Evolutionary conservation across 306 rosid species (phyloP), one percentile per base, ranked within the genome.

Genomic region (Dalbergia cochinchinensis): DNA sequence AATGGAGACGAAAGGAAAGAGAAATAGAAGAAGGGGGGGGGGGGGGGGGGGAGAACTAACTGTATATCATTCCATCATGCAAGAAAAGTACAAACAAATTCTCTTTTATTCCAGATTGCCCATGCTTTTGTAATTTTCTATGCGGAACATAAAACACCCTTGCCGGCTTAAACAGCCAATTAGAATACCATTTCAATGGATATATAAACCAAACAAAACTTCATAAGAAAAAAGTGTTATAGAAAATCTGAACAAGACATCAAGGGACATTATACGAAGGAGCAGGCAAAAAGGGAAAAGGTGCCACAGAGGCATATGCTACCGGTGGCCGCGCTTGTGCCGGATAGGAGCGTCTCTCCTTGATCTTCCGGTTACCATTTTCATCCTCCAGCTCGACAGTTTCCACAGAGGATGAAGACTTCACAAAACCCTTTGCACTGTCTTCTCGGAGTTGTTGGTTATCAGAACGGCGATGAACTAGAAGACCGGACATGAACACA

Each of bases 251-350:
- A 20, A 59, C 59, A 63, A 18, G 42, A 77, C 47, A 66, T 90
- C 87, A 89, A 76, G 77, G 69, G 76, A 69, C 26, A 22, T 71
- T 79, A 74, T 91, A 89, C 2, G 81, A 75, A 16, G 99, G 99
- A 77, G 88, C 97, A 14, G 99, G 98, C 85, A 95, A 86, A 72
- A 92, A 95, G 20, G 99, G 99, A 74, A 95, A 92, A 1, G 97
- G 98, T 31, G 99, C 97, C 71, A 80, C 78, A 6, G 98, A 92
- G 71, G 98, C 94, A 80, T 90, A 90, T 6, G 99, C 91, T 37
- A 95, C 96, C 16, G 98, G 98, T 41, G 97, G 85, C 14, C 87
- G 94, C 4, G 73, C 82, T 67, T 74, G 78, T 37, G 58, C 73
- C 58, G 59, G 39, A 39, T 34, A 34, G 13, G 76, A 45, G 22